phyloP scores from a whole-genome alignment of 1,284 basidiomycete genomes.

The Cutaneotrichosporon sp. region DNA sequence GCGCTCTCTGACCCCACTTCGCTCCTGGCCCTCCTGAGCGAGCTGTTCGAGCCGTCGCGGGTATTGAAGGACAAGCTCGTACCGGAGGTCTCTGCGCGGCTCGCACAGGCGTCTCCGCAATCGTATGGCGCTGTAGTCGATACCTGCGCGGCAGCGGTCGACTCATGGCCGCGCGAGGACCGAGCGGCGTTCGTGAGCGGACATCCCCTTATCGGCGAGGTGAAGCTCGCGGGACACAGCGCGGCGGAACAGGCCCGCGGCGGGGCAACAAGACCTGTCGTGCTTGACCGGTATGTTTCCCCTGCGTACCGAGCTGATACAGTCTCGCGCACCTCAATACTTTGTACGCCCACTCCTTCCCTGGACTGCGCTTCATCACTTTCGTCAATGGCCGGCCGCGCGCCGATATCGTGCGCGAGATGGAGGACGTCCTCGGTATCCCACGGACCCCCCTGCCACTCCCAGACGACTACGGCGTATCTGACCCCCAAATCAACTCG shows the following conservation, averaged over 20 bases:
- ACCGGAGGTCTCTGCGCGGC: constrained; percentile 22
- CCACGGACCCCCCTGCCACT: constrained; percentile 25
- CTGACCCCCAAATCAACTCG: constrained; percentile 50
- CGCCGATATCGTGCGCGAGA: constrained; percentile 65
- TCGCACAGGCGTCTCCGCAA: constrained; percentile 16
- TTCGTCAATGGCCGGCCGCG: constrained; percentile 81
- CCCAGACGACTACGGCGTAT: constrained; percentile 22
- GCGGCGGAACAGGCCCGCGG: constrained; percentile 64
- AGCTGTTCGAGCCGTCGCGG: constrained; percentile 35
- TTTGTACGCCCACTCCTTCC: constrained; percentile 67
- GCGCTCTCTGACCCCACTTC: not conserved
- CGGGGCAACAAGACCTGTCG: constrained; percentile 30
- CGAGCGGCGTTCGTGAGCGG: constrained; percentile 68
- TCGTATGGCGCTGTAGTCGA: constrained; percentile 62
- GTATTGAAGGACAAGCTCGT: constrained; percentile 25
- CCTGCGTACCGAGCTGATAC: too few relatives aligned
- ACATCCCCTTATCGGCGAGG: constrained; percentile 84
- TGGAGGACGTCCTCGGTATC: constrained; percentile 60
- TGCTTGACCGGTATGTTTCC: constrained; percentile 41
- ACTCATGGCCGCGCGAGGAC: constrained; percentile 56
- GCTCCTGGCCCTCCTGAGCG: constrained; percentile 22
- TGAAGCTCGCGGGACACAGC: constrained; percentile 62
- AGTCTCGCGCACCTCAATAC: constrained; percentile 60
- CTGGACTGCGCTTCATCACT: constrained; percentile 75
- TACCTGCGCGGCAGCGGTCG: constrained; percentile 54